Conservation (phyloP, 2,329 filamentous ascomycete species). For the Purpureocillium takamizusanense region DNA sequence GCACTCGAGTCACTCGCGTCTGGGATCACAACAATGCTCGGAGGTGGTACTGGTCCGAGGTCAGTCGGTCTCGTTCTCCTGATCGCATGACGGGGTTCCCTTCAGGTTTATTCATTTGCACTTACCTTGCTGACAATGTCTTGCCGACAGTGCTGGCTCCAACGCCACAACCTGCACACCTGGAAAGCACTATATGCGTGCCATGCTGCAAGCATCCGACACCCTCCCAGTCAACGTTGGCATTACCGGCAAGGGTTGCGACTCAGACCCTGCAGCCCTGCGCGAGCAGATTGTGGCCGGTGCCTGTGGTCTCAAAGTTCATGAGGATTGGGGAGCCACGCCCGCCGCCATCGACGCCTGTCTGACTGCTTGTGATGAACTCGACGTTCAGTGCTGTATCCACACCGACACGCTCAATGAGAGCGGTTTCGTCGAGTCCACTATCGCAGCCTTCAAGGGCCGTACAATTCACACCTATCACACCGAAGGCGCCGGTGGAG, state of each 20-base stretch:
- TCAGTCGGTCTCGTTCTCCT: too few relatives aligned
- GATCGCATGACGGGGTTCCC: too few relatives aligned
- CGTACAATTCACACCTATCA: conserved; percentile 95
- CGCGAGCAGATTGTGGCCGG: conserved; percentile 76
- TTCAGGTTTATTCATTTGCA: too few relatives aligned
- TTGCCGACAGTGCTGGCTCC: conserved; percentile 58
- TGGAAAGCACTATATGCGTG: conserved; percentile 68
- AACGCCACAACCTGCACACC: conserved; percentile 93
- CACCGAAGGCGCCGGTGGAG: conserved; percentile 89
- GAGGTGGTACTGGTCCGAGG: conserved; percentile 88
- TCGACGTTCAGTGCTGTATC: conserved; percentile 87
- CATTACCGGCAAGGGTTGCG: conserved; percentile 91
- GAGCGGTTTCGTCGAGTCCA: conserved; percentile 92
- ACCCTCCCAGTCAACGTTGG: conserved; percentile 76
- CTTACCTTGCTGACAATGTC: too few relatives aligned
- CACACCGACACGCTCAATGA: conserved; percentile 96
- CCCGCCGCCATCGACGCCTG: conserved; percentile 88
- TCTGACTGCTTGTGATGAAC: conserved; percentile 75
- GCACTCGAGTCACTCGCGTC: conserved; percentile 73
- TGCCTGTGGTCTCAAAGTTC: conserved; percentile 83
- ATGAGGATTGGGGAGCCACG: conserved; percentile 93
- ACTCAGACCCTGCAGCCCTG: conserved; percentile 60
- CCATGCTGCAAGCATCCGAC: conserved; percentile 88
- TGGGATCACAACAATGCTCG: conserved; percentile 84
- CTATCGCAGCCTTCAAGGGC: conserved; percentile 73